Evolutionary conservation across 2,329 filamentous ascomycete species (phyloP).

Genomic region (Calonectria hongkongensis): DNA sequence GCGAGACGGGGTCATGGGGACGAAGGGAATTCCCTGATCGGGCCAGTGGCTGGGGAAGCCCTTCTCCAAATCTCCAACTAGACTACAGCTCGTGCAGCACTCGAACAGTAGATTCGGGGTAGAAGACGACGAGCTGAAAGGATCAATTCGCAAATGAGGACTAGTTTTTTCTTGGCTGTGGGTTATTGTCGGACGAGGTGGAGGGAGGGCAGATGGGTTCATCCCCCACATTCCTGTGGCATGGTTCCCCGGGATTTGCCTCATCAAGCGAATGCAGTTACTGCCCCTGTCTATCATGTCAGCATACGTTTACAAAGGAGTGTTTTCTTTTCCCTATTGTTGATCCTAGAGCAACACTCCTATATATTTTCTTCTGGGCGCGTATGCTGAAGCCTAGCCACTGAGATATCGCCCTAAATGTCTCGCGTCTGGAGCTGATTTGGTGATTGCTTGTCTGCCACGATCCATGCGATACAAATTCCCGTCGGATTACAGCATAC

Average conservation of each 20-base stretch:
- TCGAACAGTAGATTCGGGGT: constrained; percentile 6
- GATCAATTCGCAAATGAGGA: not conserved
- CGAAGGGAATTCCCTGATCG: not conserved
- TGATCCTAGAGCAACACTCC: too few species aligned
- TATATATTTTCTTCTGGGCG: not conserved
- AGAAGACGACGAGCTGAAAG: constrained; percentile 14
- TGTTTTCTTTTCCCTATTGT: not conserved
- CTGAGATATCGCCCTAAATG: too few species aligned
- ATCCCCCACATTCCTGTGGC: not conserved
- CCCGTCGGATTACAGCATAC: too few species aligned
- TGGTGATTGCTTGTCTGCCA: too few species aligned
- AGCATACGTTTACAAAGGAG: not conserved
- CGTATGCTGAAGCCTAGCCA: too few species aligned
- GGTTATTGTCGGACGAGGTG: constrained; percentile 11
- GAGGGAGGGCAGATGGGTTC: not conserved
- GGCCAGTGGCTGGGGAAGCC: not conserved
- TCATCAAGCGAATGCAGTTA: not conserved
- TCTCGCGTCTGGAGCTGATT: too few species aligned
- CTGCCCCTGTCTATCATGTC: not conserved
- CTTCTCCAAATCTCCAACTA: constrained; percentile 24
- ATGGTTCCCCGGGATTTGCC: not conserved
- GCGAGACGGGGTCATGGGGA: not conserved
- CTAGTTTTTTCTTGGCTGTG: not conserved
- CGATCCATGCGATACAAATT: too few species aligned
- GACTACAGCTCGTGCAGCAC: not conserved